Conservation (phyloP, 495 filamentous ascomycete genomes). For the Haplographium delicatum region DNA sequence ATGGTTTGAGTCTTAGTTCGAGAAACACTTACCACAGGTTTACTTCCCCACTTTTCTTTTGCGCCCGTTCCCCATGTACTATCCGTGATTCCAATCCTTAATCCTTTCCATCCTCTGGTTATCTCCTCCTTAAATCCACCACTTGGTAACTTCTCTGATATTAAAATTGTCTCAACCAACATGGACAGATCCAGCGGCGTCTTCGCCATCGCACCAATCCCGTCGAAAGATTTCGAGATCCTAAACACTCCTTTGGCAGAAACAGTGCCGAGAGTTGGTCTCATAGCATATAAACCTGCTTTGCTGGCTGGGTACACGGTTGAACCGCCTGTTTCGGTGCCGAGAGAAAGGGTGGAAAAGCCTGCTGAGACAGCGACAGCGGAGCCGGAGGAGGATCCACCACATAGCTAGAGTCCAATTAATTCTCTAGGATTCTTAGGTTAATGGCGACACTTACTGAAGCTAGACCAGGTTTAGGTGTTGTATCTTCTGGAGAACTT, state of each 20-base stretch:
- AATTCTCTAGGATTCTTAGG: background rate
- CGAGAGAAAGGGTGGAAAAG: slow-evolving; percentile 38
- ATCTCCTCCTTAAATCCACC: background rate
- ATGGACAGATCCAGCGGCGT: slow-evolving; percentile 3
- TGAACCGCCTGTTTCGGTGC: slow-evolving; percentile 43
- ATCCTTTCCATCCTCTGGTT: slow-evolving; percentile 5
- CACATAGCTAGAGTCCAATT: background rate
- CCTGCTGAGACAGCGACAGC: slow-evolving; percentile 44
- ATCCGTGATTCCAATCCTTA: slow-evolving; percentile 8
- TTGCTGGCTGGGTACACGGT: slow-evolving; percentile 33
- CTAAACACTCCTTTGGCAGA: background rate
- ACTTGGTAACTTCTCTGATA: background rate
- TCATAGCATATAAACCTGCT: slow-evolving; percentile 35
- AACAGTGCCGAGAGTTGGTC: slow-evolving; percentile 1
- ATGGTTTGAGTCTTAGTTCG: background rate
- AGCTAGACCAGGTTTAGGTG: background rate
- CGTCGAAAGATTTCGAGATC: slow-evolving; percentile 1
- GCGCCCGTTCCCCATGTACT: slow-evolving; percentile 4
- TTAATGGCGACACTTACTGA: background rate
- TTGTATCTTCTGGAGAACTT: background rate
- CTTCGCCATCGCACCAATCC: slow-evolving; percentile 5
- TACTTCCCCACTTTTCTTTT: slow-evolving; percentile 8
- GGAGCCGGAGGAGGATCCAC: slow-evolving; percentile 44
- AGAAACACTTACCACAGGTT: slow-evolving; percentile 8
- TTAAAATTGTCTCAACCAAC: slow-evolving; percentile 1